phyloP scores from a whole-genome alignment of 768 basidiomycete species.

The Leccinum variicolor region DNA sequence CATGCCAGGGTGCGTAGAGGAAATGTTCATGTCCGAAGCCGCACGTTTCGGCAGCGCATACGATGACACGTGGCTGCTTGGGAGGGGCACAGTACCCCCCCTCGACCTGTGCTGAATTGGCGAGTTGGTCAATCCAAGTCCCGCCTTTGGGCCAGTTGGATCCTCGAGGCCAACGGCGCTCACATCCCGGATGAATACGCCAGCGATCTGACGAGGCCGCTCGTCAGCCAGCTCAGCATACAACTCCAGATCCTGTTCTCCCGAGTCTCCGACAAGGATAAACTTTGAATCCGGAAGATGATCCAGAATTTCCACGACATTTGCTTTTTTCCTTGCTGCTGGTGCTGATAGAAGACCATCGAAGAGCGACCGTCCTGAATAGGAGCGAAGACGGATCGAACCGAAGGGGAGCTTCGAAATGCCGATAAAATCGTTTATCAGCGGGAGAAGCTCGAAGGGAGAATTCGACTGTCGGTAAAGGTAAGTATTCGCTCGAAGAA shows the following conservation, averaged over 20 bases:
- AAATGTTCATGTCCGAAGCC: slow-evolving; percentile 18
- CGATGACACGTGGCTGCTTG: not conserved
- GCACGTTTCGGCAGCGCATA: slow-evolving; percentile 15
- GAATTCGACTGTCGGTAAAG: slow-evolving; percentile 68
- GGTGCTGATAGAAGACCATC: slow-evolving; percentile 80
- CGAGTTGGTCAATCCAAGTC: not conserved
- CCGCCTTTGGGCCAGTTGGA: slow-evolving; percentile 49
- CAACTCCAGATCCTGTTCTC: slow-evolving; percentile 93
- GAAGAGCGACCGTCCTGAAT: slow-evolving; percentile 80
- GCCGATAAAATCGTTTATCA: slow-evolving; percentile 72
- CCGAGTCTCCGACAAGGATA: slow-evolving; percentile 86
- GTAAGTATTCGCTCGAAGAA: not conserved
- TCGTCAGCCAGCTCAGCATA: slow-evolving; percentile 76
- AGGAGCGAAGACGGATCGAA: slow-evolving; percentile 80
- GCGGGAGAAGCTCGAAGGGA: slow-evolving; percentile 79
- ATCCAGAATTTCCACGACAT: slow-evolving; percentile 74
- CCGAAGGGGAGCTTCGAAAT: slow-evolving; percentile 68
- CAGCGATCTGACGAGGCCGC: slow-evolving; percentile 65
- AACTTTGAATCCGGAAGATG: slow-evolving; percentile 74
- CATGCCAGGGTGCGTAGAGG: slow-evolving; percentile 2
- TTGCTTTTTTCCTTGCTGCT: slow-evolving; percentile 76
- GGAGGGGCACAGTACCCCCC: slow-evolving; percentile 6
- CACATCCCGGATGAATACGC: slow-evolving; percentile 82
- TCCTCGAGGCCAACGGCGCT: slow-evolving; percentile 47
- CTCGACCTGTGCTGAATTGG: slow-evolving; percentile 7